Percentiles rank a stretch among this genome's conserved stretches.
phyloP scores from a whole-genome alignment of 2,329 filamentous ascomycete species.

The Sarocladiaceae sp. region DNA sequence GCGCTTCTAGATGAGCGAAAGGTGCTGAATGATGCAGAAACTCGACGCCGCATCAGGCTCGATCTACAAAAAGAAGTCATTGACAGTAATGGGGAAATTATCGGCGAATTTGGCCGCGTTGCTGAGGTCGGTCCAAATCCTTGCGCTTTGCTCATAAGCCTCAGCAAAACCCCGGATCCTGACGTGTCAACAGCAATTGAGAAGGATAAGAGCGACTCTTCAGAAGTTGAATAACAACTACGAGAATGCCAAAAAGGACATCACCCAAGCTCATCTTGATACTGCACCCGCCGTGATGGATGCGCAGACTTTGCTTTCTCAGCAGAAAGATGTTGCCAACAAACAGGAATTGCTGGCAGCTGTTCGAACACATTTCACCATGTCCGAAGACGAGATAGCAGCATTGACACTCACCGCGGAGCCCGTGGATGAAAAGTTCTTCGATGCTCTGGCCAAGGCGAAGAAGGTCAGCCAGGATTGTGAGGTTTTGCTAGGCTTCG shows the following conservation, averaged over 20 bases:
- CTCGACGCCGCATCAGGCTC: slow-evolving; percentile 72
- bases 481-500: slow-evolving; percentile 81
- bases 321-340: slow-evolving; percentile 69
- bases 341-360: slow-evolving; percentile 76
- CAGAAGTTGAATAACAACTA: slow-evolving; percentile 75
- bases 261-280: slow-evolving; percentile 69
- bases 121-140: slow-evolving; percentile 64
- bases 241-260: slow-evolving; percentile 73
- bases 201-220: slow-evolving; percentile 76
- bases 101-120: slow-evolving; percentile 83
- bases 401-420: slow-evolving; percentile 72
- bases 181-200: slow-evolving; percentile 63
- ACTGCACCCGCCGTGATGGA: slow-evolving; percentile 74
- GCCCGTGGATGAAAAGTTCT: slow-evolving; percentile 83
- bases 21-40: slow-evolving; percentile 70
- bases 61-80: slow-evolving; percentile 91
- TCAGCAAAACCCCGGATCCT: slow-evolving; percentile 17
- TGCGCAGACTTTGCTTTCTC: slow-evolving; percentile 66
- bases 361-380: slow-evolving; percentile 77
- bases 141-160: slow-evolving; percentile 6
- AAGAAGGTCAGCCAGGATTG: slow-evolving; percentile 88
- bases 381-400: slow-evolving; percentile 77
- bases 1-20: slow-evolving; percentile 69
- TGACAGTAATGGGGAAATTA: slow-evolving; percentile 83
- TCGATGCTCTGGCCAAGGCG: slow-evolving; percentile 68